phyloP scores from a whole-genome alignment of 768 basidiomycete genomes.

The Sporobolomyces phaffii region DNA sequence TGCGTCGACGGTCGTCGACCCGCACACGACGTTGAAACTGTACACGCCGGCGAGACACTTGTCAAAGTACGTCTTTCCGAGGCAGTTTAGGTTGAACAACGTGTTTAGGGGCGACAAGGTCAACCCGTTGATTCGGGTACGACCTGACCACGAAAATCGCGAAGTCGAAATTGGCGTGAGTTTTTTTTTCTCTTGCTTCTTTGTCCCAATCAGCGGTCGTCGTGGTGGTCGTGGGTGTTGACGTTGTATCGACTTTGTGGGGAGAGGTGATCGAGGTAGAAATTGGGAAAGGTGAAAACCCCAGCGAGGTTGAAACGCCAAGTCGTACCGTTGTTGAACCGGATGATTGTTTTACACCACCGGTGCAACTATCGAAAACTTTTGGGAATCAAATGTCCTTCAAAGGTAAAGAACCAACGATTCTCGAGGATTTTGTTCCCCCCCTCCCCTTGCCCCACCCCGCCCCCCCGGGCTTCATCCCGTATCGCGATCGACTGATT shows the following conservation, averaged over 20 bases:
- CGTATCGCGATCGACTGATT: background rate
- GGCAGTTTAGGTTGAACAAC: conserved; percentile 63
- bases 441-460: too few relatives aligned
- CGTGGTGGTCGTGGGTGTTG: background rate
- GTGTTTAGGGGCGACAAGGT: conserved; percentile 60
- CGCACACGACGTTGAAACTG: background rate
- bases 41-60: conserved; percentile 54
- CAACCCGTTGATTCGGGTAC: conserved; percentile 16
- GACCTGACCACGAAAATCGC: conserved; percentile 49
- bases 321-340: conserved; percentile 55
- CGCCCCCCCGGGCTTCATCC: too few relatives aligned
- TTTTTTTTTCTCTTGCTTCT: background rate
- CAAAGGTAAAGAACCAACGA: conserved; percentile 55
- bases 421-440: background rate
- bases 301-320: conserved; percentile 62
- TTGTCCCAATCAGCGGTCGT: too few relatives aligned
- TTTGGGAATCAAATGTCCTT: conserved; percentile 63
- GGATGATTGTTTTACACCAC: conserved; percentile 61
- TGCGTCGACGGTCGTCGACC: background rate
- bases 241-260: background rate
- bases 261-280: conserved; percentile 30
- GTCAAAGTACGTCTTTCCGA: conserved; percentile 77
- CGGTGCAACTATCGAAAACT: conserved; percentile 65
- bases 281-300: conserved; percentile 57
- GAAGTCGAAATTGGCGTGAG: conserved; percentile 66